Evolutionary conservation across 768 basidiomycete species (phyloP).

Genomic region (Ephemerocybe angulata): DNA sequence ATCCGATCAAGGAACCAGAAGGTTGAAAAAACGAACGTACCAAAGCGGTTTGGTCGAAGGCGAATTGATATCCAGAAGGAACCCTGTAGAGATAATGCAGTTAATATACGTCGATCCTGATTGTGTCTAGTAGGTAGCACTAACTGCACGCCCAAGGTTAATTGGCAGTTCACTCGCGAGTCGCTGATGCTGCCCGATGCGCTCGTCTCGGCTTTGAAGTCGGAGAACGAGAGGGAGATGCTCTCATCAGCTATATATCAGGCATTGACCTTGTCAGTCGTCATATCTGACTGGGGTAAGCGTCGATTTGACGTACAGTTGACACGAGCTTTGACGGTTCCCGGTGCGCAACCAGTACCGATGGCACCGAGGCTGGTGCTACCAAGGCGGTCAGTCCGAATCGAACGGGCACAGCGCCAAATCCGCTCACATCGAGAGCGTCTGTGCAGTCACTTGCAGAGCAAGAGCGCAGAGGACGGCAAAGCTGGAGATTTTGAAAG

Average conservation of each 20-base stretch:
- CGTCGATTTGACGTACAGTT: constrained; percentile 6
- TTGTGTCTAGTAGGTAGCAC: neutral
- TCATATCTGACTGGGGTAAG: neutral
- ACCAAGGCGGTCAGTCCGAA: constrained; percentile 9
- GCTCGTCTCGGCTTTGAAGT: constrained; percentile 17
- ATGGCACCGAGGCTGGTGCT: constrained; percentile 9
- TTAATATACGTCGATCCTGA: neutral
- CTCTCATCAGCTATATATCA: constrained; percentile 12
- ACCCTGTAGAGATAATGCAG: constrained; percentile 7
- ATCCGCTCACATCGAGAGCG: neutral
- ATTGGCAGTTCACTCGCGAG: constrained; percentile 18
- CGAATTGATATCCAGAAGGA: constrained; percentile 21
- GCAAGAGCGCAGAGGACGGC: constrained; percentile 1
- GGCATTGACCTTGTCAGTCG: neutral
- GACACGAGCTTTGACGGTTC: constrained; percentile 11
- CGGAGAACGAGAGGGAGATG: constrained; percentile 13
- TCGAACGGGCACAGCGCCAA: neutral
- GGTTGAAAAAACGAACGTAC: constrained; percentile 2
- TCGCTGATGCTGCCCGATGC: constrained; percentile 12
- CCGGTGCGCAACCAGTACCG: constrained; percentile 18
- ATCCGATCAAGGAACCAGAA: neutral
- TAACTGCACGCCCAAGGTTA: constrained; percentile 19
- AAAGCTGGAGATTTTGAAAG: constrained; percentile 1
- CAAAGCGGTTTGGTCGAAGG: constrained; percentile 17
- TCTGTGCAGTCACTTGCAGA: constrained; percentile 2